These are phyloP conservation scores for Phragmites australis DNA, from an alignment of 176 grass and related monocot species.

Conservation along the genomic window DNA sequence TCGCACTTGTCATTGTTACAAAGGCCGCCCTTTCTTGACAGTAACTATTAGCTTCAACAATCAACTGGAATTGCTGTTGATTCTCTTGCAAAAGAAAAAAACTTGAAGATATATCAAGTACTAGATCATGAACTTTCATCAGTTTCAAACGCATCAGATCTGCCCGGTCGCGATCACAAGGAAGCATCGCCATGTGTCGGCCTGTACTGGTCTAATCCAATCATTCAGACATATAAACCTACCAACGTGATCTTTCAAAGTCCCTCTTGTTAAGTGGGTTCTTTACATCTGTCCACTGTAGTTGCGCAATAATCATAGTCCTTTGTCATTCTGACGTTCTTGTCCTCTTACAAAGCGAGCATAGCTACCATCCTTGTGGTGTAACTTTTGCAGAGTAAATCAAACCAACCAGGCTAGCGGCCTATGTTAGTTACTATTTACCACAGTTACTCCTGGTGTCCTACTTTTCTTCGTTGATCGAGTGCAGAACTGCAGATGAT, in stretches of 20 bases:
- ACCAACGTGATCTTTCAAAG: neutral
- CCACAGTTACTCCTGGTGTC: neutral
- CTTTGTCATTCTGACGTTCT: neutral
- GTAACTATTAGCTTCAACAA: neutral
- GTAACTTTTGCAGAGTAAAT: neutral
- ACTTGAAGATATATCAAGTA: neutral
- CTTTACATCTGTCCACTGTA: neutral
- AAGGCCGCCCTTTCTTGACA: too few species aligned
- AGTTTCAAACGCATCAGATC: conserved; percentile 32
- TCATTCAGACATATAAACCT: conserved; percentile 31
- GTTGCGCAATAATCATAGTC: conserved; percentile 1
- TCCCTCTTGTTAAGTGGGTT: conserved; percentile 20
- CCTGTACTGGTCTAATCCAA: conserved; percentile 36
- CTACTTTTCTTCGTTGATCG: neutral
- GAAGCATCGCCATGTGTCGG: conserved; percentile 48
- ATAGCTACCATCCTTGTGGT: neutral
- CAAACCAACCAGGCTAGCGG: neutral
- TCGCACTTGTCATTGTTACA: too few species aligned
- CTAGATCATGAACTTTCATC: neutral
- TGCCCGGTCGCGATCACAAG: neutral
- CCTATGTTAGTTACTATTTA: neutral
- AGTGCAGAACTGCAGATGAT: neutral
- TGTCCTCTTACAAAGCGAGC: neutral
- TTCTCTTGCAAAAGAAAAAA: neutral
- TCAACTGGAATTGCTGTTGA: neutral